Percentiles rank a stretch among this genome's conserved stretches.
phyloP scores from a whole-genome alignment of 352 stramenopile genomes.

The Globisporangium lucens region DNA sequence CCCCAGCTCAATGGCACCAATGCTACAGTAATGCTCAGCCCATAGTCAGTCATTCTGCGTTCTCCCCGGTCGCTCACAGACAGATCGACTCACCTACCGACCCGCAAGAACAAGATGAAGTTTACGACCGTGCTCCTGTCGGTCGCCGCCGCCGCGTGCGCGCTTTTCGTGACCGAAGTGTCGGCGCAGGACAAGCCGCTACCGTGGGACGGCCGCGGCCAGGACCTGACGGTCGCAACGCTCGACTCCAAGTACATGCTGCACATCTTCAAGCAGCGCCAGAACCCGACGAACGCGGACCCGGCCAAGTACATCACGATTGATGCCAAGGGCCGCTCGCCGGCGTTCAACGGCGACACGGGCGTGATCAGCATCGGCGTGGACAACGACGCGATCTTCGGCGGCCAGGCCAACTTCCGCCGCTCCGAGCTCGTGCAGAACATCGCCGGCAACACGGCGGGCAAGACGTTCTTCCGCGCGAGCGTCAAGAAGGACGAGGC shows the following conservation, averaged over 20 bases:
- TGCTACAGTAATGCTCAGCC: neutral
- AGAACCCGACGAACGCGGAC: constrained; percentile 37
- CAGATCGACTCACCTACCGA: neutral
- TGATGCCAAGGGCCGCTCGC: constrained; percentile 28
- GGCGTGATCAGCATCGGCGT: constrained; percentile 54
- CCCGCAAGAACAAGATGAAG: constrained; percentile 7
- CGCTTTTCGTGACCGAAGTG: constrained; percentile 10
- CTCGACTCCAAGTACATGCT: constrained; percentile 57
- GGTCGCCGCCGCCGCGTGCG: constrained; percentile 13
- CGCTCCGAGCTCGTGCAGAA: constrained; percentile 68
- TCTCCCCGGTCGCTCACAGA: neutral
- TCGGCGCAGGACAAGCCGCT: constrained; percentile 27
- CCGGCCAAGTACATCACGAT: constrained; percentile 53
- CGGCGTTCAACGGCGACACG: constrained; percentile 59
- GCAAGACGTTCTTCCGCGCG: constrained; percentile 35
- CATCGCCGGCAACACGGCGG: constrained; percentile 23
- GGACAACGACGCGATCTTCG: constrained; percentile 47
- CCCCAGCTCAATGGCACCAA: neutral
- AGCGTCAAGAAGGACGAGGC: constrained; percentile 47
- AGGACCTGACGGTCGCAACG: constrained; percentile 50
- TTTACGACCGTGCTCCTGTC: constrained; percentile 17
- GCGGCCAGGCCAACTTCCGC: constrained; percentile 55
- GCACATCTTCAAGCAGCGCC: constrained; percentile 65
- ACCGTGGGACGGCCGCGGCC: constrained; percentile 54
- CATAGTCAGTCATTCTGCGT: neutral